Evolutionary conservation across 805 yeast genomes (phyloP).

Genomic region (Wickerhamomyces mucosus): DNA sequence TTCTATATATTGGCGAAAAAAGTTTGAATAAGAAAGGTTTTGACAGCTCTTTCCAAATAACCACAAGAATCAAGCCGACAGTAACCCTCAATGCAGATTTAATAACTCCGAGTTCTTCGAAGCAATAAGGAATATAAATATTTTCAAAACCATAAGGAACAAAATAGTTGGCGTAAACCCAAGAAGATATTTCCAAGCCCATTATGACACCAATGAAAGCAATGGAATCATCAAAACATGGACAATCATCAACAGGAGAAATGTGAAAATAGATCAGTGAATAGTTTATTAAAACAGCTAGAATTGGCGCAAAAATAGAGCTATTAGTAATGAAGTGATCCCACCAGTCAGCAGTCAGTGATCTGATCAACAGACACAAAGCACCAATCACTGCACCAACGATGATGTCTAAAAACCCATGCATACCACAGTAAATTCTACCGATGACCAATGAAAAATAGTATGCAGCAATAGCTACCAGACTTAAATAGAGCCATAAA

Average conservation of each 20-base stretch:
- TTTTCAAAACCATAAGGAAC: slow-evolving; percentile 11
- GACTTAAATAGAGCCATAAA: slow-evolving; percentile 7
- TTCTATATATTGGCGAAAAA: slow-evolving; percentile 49
- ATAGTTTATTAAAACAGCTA: slow-evolving; percentile 32
- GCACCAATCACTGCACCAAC: slow-evolving; percentile 62
- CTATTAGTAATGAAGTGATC: slow-evolving; percentile 33
- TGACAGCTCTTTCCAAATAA: slow-evolving; percentile 66
- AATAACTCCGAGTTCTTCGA: slow-evolving; percentile 31
- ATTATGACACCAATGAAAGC: slow-evolving; percentile 84
- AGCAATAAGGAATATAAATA: slow-evolving; percentile 34
- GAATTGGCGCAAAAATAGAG: slow-evolving; percentile 24
- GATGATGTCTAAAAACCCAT: slow-evolving; percentile 72
- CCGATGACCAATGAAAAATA: slow-evolving; percentile 64
- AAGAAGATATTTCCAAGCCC: slow-evolving; percentile 50
- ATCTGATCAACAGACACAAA: slow-evolving; percentile 39
- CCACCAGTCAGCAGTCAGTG: slow-evolving; percentile 29
- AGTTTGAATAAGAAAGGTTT: slow-evolving; percentile 54
- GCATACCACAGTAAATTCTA: slow-evolving; percentile 94
- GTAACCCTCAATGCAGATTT: slow-evolving; percentile 37
- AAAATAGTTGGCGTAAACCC: slow-evolving; percentile 17
- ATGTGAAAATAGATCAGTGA: slow-evolving; percentile 59
- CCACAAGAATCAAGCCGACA: slow-evolving; percentile 54
- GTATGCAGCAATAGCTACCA: slow-evolving; percentile 31
- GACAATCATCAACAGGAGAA: slow-evolving; percentile 86
- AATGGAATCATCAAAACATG: slow-evolving; percentile 92